Evolutionary conservation across 257 asterid species (phyloP), one percentile per base, ranked within the genome.

Genomic region (Paulownia fortunei): DNA sequence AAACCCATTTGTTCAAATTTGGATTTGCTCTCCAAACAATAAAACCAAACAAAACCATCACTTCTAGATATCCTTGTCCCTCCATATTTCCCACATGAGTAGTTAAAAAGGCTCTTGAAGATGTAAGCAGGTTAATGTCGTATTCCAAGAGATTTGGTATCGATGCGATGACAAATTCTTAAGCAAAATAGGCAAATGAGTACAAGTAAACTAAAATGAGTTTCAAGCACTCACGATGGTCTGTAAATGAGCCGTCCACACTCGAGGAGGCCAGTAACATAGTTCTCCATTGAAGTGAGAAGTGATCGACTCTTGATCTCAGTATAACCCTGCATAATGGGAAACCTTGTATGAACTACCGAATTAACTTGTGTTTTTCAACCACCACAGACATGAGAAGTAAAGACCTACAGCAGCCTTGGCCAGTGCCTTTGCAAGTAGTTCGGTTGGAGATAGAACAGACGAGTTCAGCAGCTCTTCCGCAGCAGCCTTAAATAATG

Each of bases 381-480:
- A n/a, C 21, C 65, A 42, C 19, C 24, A 65, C 47, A 12, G 8
- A 21, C 0, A 37, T 3, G 11, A 47, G 24, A 27, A 62, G 52
- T 7, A 8, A 77, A 37, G 71, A 83, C 99, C 78, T 86, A 95
- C 99, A 82, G 95, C 92, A 83, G 99, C 95, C 75, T 86, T 93
- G 34, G 99, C 99, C 73, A 96, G 90, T 72, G 99, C 99, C 85
- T 96, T 96, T 3, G 98, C 96, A 46, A 96, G 97, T 61, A 93
- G 84, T 49, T 93, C 98, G 18, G 87, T 66, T n/a, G 98, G 91
- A 26, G 97, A 82, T 75, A 93, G 79, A 74, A 81, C 88, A 68
- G 97, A 92, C 2, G 86, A 81, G 61, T 76, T 86, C 41, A 96
- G 72, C 8, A 96, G 88, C 72, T 89, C 97, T 86, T 93, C 97